Evolutionary conservation across 1,284 basidiomycete species (phyloP), one percentile per base, ranked within the genome.

Genomic region (Caloboletus inedulis): DNA sequence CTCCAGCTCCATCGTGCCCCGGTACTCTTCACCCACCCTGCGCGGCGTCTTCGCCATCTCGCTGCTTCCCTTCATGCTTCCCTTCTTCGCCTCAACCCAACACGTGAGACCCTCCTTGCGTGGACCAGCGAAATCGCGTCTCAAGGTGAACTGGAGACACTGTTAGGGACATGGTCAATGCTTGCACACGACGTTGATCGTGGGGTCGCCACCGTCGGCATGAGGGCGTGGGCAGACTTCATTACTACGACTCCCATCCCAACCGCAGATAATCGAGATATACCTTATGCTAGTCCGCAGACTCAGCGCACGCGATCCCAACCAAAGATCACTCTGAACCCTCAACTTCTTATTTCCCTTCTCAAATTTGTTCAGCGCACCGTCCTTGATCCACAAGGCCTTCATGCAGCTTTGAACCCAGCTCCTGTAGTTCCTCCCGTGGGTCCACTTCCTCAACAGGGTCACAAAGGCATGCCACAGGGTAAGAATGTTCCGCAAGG

Each of bases 1-100:
- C 44, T 46, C 23, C 62, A 94, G 93, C 72, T 92, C 35, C 91
- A 97, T 71, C 92, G 97, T 69, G 74, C 91, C 35, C 87, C 94
- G 0, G 77, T 87, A 0, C 77, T 98, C 10, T 83, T 94, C 41
- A 75, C 92, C 18, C 90, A 94, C 55, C 84, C 92, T 0, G 89
- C 87, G 13, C 83, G 93, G 34, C 82, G 91, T 36, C 77, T 95
- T 19, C 84, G 92, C 14, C 66, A 80, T 8, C 74, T 89, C 0
- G 79, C 93, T 2, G 81, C 85, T 6, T 77, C 80, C 8, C 71
- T 94, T 0, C 93, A 97, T 59, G 64, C 77, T 0, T 77, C 84
- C 6, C 72, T 98, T 6, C 77, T 94, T 7, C 75, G 76, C 3
- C 76, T 85, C 4, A 33, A 44, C 14, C 69, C 81, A 0, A 66